Evolutionary conservation across 2,329 filamentous ascomycete species (phyloP).

Genomic region (Alternaria panax): DNA sequence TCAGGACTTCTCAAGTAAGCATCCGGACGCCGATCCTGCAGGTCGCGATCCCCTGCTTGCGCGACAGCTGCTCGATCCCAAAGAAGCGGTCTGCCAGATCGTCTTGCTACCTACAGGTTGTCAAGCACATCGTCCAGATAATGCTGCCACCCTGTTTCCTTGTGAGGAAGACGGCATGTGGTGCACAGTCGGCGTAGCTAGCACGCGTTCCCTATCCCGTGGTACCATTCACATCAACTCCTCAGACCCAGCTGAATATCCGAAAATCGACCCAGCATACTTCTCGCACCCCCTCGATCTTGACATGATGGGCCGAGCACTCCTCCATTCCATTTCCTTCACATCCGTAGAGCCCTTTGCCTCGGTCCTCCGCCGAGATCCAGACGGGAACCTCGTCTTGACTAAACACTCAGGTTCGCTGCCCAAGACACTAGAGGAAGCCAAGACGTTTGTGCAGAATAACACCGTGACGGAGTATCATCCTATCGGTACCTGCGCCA

Average conservation of each 20-base stretch:
- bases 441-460: constrained; percentile 17
- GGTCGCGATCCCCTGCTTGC: constrained; percentile 33
- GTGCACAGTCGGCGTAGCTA: constrained; percentile 20
- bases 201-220: constrained; percentile 52
- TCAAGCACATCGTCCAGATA: constrained; percentile 12
- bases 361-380: background rate
- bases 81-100: constrained; percentile 32
- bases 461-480: constrained; percentile 35
- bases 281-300: constrained; percentile 55
- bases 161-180: constrained; percentile 24
- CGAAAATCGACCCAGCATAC: constrained; percentile 52
- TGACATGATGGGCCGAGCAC: constrained; percentile 50
- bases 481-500: constrained; percentile 45
- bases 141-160: constrained; percentile 9
- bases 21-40: constrained; percentile 33
- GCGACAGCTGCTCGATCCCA: constrained; percentile 32
- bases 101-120: constrained; percentile 26
- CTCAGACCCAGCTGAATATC: constrained; percentile 41
- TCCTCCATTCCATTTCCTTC: constrained; percentile 26
- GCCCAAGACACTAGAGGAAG: constrained; percentile 22
- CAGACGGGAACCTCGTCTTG: constrained; percentile 1
- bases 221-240: constrained; percentile 50
- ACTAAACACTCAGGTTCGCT: constrained; percentile 21
- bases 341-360: background rate
- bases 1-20: constrained; percentile 20